phyloP scores from a whole-genome alignment of 2,329 filamentous ascomycete genomes.

The Zasmidium angulare region DNA sequence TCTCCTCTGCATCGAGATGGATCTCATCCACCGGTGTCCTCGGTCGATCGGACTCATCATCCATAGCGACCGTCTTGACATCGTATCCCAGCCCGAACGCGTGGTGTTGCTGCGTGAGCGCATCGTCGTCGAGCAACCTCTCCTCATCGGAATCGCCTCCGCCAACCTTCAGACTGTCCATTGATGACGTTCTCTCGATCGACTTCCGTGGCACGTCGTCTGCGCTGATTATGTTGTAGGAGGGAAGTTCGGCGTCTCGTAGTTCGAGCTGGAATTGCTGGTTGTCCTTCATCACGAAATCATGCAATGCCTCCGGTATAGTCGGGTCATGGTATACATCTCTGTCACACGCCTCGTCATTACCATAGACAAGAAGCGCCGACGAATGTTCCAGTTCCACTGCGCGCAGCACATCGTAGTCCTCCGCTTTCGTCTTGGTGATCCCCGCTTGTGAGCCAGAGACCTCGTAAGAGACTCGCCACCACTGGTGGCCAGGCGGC shows the following conservation, averaged over 20 bases:
- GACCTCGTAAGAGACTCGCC: conserved; percentile 54
- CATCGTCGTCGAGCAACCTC: not conserved
- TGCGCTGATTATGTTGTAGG: not conserved
- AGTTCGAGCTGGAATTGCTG: conserved; percentile 25
- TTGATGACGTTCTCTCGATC: conserved; percentile 10
- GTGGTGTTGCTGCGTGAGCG: not conserved
- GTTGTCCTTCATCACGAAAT: conserved; percentile 32
- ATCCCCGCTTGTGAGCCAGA: conserved; percentile 40
- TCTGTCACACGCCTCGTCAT: conserved; percentile 38
- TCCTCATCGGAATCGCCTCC: not conserved
- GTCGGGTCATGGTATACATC: conserved; percentile 15
- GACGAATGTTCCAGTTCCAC: conserved; percentile 53
- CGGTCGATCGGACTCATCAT: not conserved
- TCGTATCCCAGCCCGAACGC: not conserved
- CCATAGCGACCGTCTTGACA: not conserved
- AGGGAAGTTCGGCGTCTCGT: not conserved
- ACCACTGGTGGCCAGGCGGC: conserved; percentile 51
- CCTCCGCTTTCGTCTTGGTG: conserved; percentile 33
- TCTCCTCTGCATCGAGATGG: conserved; percentile 3
- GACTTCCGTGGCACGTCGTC: conserved; percentile 7
- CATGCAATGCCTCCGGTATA: conserved; percentile 24
- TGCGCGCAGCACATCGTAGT: conserved; percentile 53
- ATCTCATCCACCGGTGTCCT: conserved; percentile 17
- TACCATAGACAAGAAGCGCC: conserved; percentile 61
- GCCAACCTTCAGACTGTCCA: conserved; percentile 8